Evolutionary conservation across 495 filamentous ascomycete genomes (phyloP).

Genomic region (Paragyromitra xinjiangensis): DNA sequence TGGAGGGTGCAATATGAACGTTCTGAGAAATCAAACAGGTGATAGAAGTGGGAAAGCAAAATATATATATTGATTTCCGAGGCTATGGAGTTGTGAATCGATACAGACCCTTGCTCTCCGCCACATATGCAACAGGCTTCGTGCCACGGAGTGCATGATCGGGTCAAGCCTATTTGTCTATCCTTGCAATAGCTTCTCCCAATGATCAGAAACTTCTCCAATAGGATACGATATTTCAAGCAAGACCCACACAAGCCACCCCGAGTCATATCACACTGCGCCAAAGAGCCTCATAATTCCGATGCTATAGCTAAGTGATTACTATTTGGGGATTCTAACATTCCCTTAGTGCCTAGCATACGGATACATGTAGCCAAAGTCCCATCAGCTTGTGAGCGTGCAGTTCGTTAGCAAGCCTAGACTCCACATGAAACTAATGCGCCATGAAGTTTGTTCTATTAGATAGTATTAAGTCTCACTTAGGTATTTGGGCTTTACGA

Average conservation of each 20-base stretch:
- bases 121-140: slow-evolving; percentile 12
- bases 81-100: slow-evolving; percentile 13
- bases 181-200: not conserved
- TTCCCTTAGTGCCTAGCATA: no score
- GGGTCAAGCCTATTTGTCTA: slow-evolving; percentile 34
- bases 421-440: no score
- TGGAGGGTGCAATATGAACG: not conserved
- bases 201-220: not conserved
- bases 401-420: no score
- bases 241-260: slow-evolving; percentile 1
- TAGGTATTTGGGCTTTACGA: no score
- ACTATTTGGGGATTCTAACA: no score
- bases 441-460: no score
- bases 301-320: not conserved
- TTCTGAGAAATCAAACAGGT: not conserved
- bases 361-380: no score
- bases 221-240: not conserved
- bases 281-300: slow-evolving; percentile 21
- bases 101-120: slow-evolving; percentile 15
- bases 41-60: not conserved
- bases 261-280: not conserved
- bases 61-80: slow-evolving; percentile 21
- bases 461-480: no score
- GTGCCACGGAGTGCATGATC: slow-evolving; percentile 6
- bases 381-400: no score